phyloP scores from a whole-genome alignment of 352 stramenopile genomes.

The Globisporangium paddicum region DNA sequence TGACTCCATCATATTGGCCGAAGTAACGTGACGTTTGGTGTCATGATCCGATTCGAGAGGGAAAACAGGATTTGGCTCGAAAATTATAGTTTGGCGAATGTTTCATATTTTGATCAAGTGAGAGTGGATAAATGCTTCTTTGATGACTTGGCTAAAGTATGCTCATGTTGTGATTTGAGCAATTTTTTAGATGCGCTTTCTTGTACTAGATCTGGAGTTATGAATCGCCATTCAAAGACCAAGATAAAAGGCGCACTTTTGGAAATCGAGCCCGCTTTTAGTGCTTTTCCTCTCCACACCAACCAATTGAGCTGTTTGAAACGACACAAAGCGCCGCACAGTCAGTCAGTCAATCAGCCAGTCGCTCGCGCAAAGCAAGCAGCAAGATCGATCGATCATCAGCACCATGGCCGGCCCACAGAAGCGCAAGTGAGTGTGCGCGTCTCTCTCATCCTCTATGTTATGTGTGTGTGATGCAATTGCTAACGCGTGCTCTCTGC shows the following conservation, averaged over 20 bases:
- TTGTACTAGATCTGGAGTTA: neutral
- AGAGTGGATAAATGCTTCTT: neutral
- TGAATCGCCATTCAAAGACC: neutral
- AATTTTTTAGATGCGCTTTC: neutral
- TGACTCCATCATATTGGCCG: conserved; percentile 1
- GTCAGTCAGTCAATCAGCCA: conserved; percentile 8
- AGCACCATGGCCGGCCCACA: conserved; percentile 38
- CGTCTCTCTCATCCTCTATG: neutral
- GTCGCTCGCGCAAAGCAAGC: conserved; percentile 5
- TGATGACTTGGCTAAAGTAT: neutral
- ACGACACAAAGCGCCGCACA: conserved; percentile 8
- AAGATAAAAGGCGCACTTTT: neutral
- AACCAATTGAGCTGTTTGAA: conserved; percentile 13
- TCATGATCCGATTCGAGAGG: too few relatives aligned
- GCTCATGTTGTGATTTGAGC: neutral
- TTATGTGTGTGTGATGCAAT: neutral
- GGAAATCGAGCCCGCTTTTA: neutral
- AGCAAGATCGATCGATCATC: too few relatives aligned
- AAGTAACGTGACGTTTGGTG: neutral
- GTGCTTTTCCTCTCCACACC: conserved; percentile 10
- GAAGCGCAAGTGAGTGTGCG: conserved; percentile 40
- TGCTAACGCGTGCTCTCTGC: neutral
- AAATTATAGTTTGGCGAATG: neutral
- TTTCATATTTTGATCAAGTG: neutral
- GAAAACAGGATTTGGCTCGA: conserved; percentile 1